Evolutionary conservation across 805 yeast genomes (phyloP), one percentile per base, ranked within the genome.

Genomic region (Kazachstania africana): DNA sequence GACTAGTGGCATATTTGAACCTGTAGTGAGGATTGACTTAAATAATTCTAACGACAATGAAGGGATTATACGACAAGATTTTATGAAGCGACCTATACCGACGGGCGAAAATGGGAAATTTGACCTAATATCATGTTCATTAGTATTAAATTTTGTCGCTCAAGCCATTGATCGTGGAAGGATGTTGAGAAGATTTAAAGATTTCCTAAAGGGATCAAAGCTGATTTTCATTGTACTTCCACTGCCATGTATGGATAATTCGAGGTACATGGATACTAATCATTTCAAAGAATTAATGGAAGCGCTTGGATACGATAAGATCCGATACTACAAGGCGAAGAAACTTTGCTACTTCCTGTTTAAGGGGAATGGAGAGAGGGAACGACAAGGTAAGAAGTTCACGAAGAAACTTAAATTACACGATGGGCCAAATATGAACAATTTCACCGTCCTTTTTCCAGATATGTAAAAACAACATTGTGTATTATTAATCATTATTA

Each of bases 101-200:
- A 34, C 25, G 5, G 16, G 34, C 3, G 62, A 58, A 0, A 35
- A 41, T 0, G 76, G 71, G 6, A 63, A 51, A 34, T 87, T 76
- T 49, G 66, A 77, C 39, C 45, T 83, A 17, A 61, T 88, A 1
- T 82, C 94, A 6, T 78, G 94, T 39, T 83, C 95, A 0, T 54
- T 88, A 34, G 98, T 88, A 24, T 60, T 88, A 10, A 88, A 88
- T 50, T 88, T 82, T 56, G 95, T 88, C 1, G 82, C 95, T 0
- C 71, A 72, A 1, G 72, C 87, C 0, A 45, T 44, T 6, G 68
- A 59, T 10, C 59, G 98, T 32, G 96, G 96, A 3, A 69, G 67
- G 4, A 88, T 88, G 96, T 59, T 85, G 39, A 46, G 48, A 22
- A 50, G 79, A 34, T 68, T 83, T 8, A 57, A 70, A 4, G 35